phyloP scores from a whole-genome alignment of 208 protist species.

The Spongospora subterranea region DNA sequence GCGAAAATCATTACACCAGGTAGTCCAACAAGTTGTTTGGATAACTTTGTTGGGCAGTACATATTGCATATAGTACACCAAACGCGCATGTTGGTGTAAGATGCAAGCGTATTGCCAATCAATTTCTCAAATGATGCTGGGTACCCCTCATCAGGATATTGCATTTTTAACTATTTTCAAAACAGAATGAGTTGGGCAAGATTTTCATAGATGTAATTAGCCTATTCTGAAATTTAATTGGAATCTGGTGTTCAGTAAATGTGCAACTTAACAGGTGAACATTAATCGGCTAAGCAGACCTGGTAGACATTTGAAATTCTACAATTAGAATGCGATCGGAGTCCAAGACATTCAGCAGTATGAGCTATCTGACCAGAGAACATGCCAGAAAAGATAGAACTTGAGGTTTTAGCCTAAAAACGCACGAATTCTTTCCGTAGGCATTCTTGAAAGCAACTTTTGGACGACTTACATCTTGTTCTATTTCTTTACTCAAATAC shows the following conservation, averaged over 20 bases:
- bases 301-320: neutral
- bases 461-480: too few species aligned
- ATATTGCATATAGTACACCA: conserved; percentile 50
- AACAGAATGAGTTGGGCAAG: neutral
- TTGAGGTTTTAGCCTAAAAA: neutral
- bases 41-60: neutral
- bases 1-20: conserved; percentile 4
- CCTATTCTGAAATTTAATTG: too few species aligned
- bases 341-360: conserved; percentile 14
- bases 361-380: neutral
- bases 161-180: neutral
- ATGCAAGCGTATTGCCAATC: neutral
- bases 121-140: neutral
- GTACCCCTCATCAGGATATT: neutral
- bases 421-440: neutral
- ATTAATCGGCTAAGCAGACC: neutral
- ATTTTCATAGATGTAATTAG: too few species aligned
- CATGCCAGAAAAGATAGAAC: neutral
- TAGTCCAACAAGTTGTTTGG: neutral
- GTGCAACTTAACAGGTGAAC: too few species aligned
- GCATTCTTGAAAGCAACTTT: too few species aligned
- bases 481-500: neutral
- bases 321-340: neutral
- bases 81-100: neutral
- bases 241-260: too few species aligned